Evolutionary conservation across 1,284 basidiomycete genomes (phyloP).

Genomic region (Malassezia cuniculi): DNA sequence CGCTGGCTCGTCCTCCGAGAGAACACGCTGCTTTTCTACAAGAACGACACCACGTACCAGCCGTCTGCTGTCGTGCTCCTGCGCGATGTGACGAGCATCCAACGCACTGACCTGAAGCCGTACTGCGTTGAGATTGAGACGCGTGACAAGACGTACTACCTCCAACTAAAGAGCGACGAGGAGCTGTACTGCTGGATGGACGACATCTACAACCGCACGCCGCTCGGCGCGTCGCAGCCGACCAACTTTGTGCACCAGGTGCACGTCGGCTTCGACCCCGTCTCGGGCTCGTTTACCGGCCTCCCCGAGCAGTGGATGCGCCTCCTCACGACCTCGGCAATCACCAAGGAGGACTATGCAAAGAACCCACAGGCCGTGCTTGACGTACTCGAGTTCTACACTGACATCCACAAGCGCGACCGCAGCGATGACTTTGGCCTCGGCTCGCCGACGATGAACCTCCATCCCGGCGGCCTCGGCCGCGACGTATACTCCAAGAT

Average conservation of each 20-base stretch:
- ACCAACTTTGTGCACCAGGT: slow-evolving; percentile 97
- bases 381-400: slow-evolving; percentile 96
- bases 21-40: slow-evolving; percentile 68
- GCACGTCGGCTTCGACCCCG: slow-evolving; percentile 91
- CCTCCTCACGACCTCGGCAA: slow-evolving; percentile 84
- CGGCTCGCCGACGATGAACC: slow-evolving; percentile 39
- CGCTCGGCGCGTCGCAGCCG: slow-evolving; percentile 77
- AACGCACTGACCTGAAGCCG: slow-evolving; percentile 80
- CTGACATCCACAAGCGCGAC: slow-evolving; percentile 77
- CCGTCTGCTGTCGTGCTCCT: slow-evolving; percentile 58
- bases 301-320: slow-evolving; percentile 95
- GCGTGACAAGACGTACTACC: slow-evolving; percentile 60
- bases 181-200: slow-evolving; percentile 95
- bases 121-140: slow-evolving; percentile 69
- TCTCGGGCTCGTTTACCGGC: slow-evolving; percentile 85
- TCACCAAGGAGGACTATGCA: slow-evolving; percentile 92
- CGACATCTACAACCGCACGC: slow-evolving; percentile 82
- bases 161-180: slow-evolving; percentile 82
- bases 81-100: slow-evolving; percentile 69
- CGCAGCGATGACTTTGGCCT: slow-evolving; percentile 58
- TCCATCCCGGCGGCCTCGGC: slow-evolving; percentile 29
- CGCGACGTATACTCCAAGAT: slow-evolving; percentile 1
- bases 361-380: slow-evolving; percentile 92
- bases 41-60: slow-evolving; percentile 64
- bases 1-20: slow-evolving; percentile 80